A percentile compares a stretch with the other conserved stretches of the same genome.
These are phyloP conservation scores for Hyparrhenia diplandra DNA, from an alignment of 176 grass and related monocot species.

Conservation along the genomic window DNA sequence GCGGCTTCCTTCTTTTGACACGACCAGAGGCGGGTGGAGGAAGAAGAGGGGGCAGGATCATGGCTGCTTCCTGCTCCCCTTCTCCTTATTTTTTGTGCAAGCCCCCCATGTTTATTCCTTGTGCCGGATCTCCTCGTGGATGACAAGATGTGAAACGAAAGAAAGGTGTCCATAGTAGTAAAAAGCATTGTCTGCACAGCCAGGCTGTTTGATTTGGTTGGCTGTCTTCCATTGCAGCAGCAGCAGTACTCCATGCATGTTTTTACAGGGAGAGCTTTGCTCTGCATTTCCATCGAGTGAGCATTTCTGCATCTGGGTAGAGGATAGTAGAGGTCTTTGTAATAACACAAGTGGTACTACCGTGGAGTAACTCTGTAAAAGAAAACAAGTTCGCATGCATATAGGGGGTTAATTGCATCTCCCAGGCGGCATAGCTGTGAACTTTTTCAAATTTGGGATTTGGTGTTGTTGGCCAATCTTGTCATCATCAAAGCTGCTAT, in stretches of 20 bases:
- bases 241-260: background rate
- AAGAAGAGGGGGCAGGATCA: slow-evolving; percentile 11
- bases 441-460: slow-evolving; percentile 14
- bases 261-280: background rate
- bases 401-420: slow-evolving; percentile 6
- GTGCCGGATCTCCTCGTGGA: slow-evolving; percentile 43
- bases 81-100: slow-evolving; percentile 49
- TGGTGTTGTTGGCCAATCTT: slow-evolving; percentile 31
- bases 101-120: slow-evolving; percentile 40
- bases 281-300: background rate
- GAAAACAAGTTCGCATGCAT: background rate
- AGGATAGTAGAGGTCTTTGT: background rate
- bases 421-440: background rate
- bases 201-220: slow-evolving; percentile 9
- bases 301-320: background rate
- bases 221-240: slow-evolving; percentile 8
- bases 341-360: background rate
- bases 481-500: slow-evolving; percentile 47
- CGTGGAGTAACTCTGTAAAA: background rate
- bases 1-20: slow-evolving; percentile 4
- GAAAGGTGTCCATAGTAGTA: slow-evolving; percentile 29
- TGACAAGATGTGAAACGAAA: slow-evolving; percentile 77
- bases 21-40: background rate
- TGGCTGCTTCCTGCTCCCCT: slow-evolving; percentile 11
- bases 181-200: slow-evolving; percentile 30